Base-by-base conservation (phyloP, 2,329 filamentous ascomycete species). In the Aspergillus tamarii region DNA sequence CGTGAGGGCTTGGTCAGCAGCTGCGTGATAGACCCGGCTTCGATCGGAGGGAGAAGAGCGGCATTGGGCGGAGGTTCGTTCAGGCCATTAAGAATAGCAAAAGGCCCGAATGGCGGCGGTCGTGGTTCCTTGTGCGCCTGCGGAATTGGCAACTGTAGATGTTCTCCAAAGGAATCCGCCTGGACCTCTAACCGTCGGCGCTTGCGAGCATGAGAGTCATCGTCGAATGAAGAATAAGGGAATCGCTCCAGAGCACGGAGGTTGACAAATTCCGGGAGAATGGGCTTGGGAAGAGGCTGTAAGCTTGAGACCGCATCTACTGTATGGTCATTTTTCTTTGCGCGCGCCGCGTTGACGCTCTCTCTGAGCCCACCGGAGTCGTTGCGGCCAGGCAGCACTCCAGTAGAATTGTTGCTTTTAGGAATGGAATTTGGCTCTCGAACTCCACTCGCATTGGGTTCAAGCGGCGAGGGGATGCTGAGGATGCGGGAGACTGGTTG, bases 41-140 rank as follows among this genome's bases (percentile, higher is more conserved):
- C 85, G 60, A 89, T 89, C 4, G 85, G 85, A 7, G 87, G 87
- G 55, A 89, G 83, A 8, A 89, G 75, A 14, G 84, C 83, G 53
- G 85, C 85, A 72, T 88, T 85, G 10, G 87, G 87, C 16, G 87
- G 87, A 3, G 87, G 87, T 66, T 89, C 86, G 74, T 89, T 87
- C 50, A 89, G 74, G 9, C 87, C 87, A 69, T 87, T 87, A 12
- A 89, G 74, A 64, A 83, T 82, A 52, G 81, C 79, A 67, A 83
- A 78, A 28, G 80, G 77, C 28, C 79, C 76, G 69, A 82, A 79
- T 8, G 81, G 77, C 48, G 75, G 79, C n/a, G 73, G 77, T 54
- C 81, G 77, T 61, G 78, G 77, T 63, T 81, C 79, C 61, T 80
- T 79, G 53, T 82, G 81, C n/a, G 78, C 72, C 63, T 80, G 78